These are phyloP conservation scores for Nemania abortiva DNA, from an alignment of 2,329 filamentous ascomycete species.

Conservation along the genomic window DNA sequence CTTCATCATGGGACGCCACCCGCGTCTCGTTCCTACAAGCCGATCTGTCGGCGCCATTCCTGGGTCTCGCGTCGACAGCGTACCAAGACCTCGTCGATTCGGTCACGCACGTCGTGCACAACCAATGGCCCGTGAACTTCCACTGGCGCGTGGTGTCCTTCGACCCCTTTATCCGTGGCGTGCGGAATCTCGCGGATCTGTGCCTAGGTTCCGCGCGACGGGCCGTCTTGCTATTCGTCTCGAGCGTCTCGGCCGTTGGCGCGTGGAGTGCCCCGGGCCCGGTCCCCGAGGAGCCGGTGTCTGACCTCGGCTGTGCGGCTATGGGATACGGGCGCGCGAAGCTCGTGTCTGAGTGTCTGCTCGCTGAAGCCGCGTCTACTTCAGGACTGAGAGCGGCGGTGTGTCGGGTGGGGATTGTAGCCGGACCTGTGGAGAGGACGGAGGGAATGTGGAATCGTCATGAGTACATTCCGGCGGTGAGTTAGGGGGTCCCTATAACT, in stretches of 20 bases:
- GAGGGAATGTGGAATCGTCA: conserved; percentile 26
- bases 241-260: conserved; percentile 12
- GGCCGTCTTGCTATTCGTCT: conserved; percentile 2
- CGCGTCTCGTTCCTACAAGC: conserved; percentile 35
- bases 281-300: conserved; percentile 7
- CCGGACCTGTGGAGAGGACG: conserved; percentile 2
- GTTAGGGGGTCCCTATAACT: too few species aligned
- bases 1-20: background rate
- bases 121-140: conserved; percentile 56
- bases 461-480: conserved; percentile 23
- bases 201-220: background rate
- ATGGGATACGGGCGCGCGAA: conserved; percentile 14
- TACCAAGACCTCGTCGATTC: conserved; percentile 15
- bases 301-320: background rate
- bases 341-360: conserved; percentile 16
- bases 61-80: conserved; percentile 15
- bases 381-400: conserved; percentile 14
- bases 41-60: conserved; percentile 21
- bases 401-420: conserved; percentile 18
- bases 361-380: conserved; percentile 6
- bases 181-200: conserved; percentile 13
- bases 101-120: conserved; percentile 42
- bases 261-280: conserved; percentile 4
- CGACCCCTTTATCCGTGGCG: conserved; percentile 36
- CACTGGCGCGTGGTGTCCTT: conserved; percentile 51